phyloP scores from a whole-genome alignment of 1,284 basidiomycete genomes.

The Sporisorium exsertum region DNA sequence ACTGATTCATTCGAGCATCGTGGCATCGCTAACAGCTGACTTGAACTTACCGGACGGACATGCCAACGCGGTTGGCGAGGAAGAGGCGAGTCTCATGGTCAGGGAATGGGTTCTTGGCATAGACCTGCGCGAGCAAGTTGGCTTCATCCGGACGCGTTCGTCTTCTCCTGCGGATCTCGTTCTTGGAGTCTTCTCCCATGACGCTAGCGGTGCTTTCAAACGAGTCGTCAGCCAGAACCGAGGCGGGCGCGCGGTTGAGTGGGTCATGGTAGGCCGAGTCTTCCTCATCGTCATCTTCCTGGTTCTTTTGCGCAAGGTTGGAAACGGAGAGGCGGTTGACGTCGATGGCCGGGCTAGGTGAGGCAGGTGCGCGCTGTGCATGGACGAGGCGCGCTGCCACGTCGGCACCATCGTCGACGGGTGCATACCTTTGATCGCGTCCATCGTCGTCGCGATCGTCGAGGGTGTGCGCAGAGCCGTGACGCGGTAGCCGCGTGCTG shows the following conservation, averaged over 20 bases:
- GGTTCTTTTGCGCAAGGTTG: slow-evolving; percentile 41
- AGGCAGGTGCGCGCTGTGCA: slow-evolving; percentile 9
- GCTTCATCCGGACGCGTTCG: slow-evolving; percentile 62
- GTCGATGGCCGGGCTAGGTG: slow-evolving; percentile 34
- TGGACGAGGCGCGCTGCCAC: not conserved
- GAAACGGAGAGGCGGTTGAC: slow-evolving; percentile 38
- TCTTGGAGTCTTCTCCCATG: slow-evolving; percentile 33
- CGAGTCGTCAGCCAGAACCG: slow-evolving; percentile 42
- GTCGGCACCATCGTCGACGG: slow-evolving; percentile 7
- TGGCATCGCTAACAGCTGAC: not conserved
- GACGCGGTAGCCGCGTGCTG: slow-evolving; percentile 9
- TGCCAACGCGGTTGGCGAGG: slow-evolving; percentile 57
- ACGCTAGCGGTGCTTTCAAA: slow-evolving; percentile 42
- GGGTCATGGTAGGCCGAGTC: slow-evolving; percentile 10
- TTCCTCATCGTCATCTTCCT: slow-evolving; percentile 23
- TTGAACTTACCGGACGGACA: slow-evolving; percentile 59
- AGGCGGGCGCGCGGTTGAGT: slow-evolving; percentile 18
- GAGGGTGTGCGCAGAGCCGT: slow-evolving; percentile 2
- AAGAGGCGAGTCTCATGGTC: slow-evolving; percentile 59
- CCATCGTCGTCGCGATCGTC: not conserved
- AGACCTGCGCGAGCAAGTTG: slow-evolving; percentile 57
- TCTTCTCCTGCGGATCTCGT: slow-evolving; percentile 51
- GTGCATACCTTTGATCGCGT: not conserved
- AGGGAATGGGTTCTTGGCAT: slow-evolving; percentile 62
- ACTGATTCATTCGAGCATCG: not conserved